These are phyloP conservation scores for Fusarium odoratissimum DNA, from an alignment of 2,329 filamentous ascomycete genomes.

Conservation along the genomic window DNA sequence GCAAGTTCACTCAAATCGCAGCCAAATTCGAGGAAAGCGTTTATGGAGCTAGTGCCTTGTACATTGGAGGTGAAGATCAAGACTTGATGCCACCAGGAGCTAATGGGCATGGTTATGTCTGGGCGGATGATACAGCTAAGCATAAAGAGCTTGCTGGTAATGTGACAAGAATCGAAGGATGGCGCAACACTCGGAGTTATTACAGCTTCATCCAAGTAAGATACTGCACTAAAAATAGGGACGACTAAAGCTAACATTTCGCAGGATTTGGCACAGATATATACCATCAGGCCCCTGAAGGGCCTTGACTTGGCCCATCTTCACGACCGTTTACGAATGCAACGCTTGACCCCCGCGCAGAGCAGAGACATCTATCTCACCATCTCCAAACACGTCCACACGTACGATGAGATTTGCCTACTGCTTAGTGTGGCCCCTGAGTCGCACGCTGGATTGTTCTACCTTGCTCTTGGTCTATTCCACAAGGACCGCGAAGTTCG, in stretches of 20 bases:
- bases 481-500: slow-evolving; percentile 87
- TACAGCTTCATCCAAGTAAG: slow-evolving; percentile 90
- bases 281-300: slow-evolving; percentile 75
- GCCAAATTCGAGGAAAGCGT: slow-evolving; percentile 96
- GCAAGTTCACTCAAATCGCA: slow-evolving; percentile 90
- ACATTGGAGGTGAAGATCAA: slow-evolving; percentile 81
- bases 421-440: slow-evolving; percentile 85
- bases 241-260: slow-evolving; percentile 19
- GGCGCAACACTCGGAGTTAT: slow-evolving; percentile 95
- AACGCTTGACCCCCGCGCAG: slow-evolving; percentile 80
- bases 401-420: slow-evolving; percentile 87
- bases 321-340: slow-evolving; percentile 87
- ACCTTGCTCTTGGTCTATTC: slow-evolving; percentile 89
- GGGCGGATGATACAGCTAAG: slow-evolving; percentile 84
- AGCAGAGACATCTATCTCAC: slow-evolving; percentile 88
- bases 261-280: slow-evolving; percentile 73
- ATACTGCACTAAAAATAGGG: background rate
- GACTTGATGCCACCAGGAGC: slow-evolving; percentile 69
- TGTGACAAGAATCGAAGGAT: slow-evolving; percentile 93
- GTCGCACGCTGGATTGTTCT: slow-evolving; percentile 89
- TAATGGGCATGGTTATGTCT: slow-evolving; percentile 92
- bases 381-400: slow-evolving; percentile 78
- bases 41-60: slow-evolving; percentile 90
- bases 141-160: slow-evolving; percentile 90
- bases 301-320: slow-evolving; percentile 91